phyloP scores from a whole-genome alignment of 2,329 filamentous ascomycete species.

The Sarocladiaceae sp. region DNA sequence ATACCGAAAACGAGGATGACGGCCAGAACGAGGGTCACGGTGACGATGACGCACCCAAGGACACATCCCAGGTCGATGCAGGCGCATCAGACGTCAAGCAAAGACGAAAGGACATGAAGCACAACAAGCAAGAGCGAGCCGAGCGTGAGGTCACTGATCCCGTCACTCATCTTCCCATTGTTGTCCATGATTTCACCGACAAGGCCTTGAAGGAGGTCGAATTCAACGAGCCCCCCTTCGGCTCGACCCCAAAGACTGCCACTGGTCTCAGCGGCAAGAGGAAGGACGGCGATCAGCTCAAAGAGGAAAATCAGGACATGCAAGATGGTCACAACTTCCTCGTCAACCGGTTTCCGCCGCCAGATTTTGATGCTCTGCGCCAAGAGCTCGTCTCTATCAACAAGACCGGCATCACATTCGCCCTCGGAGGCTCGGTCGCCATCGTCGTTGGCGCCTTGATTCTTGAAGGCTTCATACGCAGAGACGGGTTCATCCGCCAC shows the following conservation, averaged over 20 bases:
- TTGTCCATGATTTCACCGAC: conserved; percentile 61
- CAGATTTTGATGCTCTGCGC: conserved; percentile 37
- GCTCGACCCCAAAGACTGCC: conserved; percentile 27
- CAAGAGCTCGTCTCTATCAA: conserved; percentile 24
- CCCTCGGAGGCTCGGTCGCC: conserved; percentile 27
- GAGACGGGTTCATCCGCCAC: conserved; percentile 8
- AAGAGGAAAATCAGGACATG: conserved; percentile 26
- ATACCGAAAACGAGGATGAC: conserved; percentile 2
- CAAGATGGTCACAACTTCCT: conserved; percentile 35
- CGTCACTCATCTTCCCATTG: conserved; percentile 62
- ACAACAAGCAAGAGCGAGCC: conserved; percentile 35
- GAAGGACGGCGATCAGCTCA: conserved; percentile 33
- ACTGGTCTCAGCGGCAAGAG: conserved; percentile 31
- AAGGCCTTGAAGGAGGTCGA: conserved; percentile 44
- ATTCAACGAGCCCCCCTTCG: conserved; percentile 25
- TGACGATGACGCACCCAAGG: conserved; percentile 17
- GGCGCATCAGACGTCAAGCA: conserved; percentile 35
- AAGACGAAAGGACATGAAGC: conserved; percentile 43
- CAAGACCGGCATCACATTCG: conserved; percentile 28
- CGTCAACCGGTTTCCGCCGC: conserved; percentile 39
- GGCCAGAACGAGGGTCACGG: conserved; percentile 11
- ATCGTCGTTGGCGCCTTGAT: conserved; percentile 20
- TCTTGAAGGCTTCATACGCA: conserved; percentile 16
- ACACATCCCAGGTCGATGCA: conserved; percentile 30
- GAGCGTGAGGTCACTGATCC: conserved; percentile 64